Conservation (phyloP, 352 stramenopile species). For the Detonula confervacea region DNA sequence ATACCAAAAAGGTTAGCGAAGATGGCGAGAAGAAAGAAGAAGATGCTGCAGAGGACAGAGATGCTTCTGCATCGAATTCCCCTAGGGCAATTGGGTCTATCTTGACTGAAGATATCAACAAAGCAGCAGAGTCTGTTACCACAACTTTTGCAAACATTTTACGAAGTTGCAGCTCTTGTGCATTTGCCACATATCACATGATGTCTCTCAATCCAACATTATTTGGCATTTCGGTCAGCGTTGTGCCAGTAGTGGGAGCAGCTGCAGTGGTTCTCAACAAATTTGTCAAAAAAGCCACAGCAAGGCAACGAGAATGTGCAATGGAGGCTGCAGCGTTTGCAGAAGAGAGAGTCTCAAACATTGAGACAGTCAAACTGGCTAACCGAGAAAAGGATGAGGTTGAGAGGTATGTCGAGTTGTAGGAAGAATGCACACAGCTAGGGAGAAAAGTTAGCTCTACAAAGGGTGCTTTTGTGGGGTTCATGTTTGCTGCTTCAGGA, state of each 20-base stretch:
- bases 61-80: conserved; percentile 26
- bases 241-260: conserved; percentile 73
- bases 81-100: conserved; percentile 71
- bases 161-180: conserved; percentile 63
- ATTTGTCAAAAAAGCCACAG: conserved; percentile 69
- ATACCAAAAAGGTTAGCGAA: conserved; percentile 20
- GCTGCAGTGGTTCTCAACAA: conserved; percentile 73
- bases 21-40: background rate
- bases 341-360: conserved; percentile 72
- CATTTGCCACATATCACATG: conserved; percentile 81
- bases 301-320: conserved; percentile 63
- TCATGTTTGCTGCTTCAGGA: conserved; percentile 79
- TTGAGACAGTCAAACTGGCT: conserved; percentile 76
- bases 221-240: conserved; percentile 66
- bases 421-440: conserved; percentile 64
- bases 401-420: conserved; percentile 65
- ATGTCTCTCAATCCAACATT: conserved; percentile 70
- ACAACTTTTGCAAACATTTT: conserved; percentile 73
- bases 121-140: conserved; percentile 67
- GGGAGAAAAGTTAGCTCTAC: conserved; percentile 55
- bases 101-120: conserved; percentile 75
- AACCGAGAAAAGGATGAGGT: conserved; percentile 74
- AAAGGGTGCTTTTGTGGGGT: conserved; percentile 80
- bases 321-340: conserved; percentile 69
- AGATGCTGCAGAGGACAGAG: background rate